Evolutionary conservation across 2,329 filamentous ascomycete species (phyloP).

Genomic region (Amphichorda felina): DNA sequence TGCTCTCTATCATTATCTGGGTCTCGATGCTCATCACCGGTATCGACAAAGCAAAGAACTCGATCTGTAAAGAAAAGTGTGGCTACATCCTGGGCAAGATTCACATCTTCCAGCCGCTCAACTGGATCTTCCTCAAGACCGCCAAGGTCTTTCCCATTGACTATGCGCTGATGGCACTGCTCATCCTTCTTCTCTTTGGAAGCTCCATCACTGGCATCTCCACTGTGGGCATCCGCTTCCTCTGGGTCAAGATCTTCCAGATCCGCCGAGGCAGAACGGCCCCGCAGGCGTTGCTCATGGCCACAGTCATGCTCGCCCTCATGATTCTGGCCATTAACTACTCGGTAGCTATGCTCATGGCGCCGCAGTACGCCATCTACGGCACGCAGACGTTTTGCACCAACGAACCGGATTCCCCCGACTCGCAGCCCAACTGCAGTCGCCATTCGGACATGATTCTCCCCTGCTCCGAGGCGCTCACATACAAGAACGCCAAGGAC

Average conservation of each 20-base stretch:
- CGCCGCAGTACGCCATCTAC: constrained; percentile 88
- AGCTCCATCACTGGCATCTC: constrained; percentile 81
- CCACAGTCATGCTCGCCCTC: constrained; percentile 81
- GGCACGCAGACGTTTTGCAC: constrained; percentile 93
- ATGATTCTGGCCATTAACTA: constrained; percentile 91
- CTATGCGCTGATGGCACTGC: constrained; percentile 76
- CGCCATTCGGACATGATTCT: constrained; percentile 60
- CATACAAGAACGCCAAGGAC: constrained; percentile 57
- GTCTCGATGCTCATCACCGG: constrained; percentile 89
- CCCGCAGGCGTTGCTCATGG: constrained; percentile 82
- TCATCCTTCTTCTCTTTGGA: constrained; percentile 80
- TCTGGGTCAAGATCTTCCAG: constrained; percentile 89
- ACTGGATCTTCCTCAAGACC: constrained; percentile 68
- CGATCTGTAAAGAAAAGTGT: constrained; percentile 78
- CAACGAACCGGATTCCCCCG: constrained; percentile 48
- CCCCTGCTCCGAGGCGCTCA: constrained; percentile 67
- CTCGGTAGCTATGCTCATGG: constrained; percentile 82
- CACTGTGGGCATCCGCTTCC: constrained; percentile 81
- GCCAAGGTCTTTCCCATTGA: constrained; percentile 83
- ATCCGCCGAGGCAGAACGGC: constrained; percentile 82
- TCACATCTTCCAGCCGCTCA: constrained; percentile 90
- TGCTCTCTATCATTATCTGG: constrained; percentile 67
- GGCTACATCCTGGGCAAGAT: constrained; percentile 83
- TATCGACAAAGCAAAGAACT: constrained; percentile 95
- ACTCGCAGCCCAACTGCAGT: constrained; percentile 64